Conservation (phyloP, 768 basidiomycete genomes). For the Mycena floridula region DNA sequence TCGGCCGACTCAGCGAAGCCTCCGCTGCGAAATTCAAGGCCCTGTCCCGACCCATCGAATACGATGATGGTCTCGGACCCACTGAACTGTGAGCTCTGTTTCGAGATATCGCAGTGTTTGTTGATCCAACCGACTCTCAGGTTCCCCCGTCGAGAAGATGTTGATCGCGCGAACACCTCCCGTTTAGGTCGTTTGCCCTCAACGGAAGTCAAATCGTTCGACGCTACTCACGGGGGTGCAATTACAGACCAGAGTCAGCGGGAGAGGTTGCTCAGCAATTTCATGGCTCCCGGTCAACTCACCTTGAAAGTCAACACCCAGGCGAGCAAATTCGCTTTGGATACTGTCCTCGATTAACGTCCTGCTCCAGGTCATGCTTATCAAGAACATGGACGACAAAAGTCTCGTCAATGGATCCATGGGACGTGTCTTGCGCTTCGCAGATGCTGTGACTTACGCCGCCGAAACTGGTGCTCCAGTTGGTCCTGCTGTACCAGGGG, state of each 20-base stretch:
- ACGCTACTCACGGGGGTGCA: slow-evolving; percentile 58
- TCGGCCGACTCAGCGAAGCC: slow-evolving; percentile 57
- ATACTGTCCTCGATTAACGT: background rate
- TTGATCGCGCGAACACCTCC: slow-evolving; percentile 72
- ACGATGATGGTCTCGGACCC: slow-evolving; percentile 77
- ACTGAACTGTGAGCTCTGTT: slow-evolving; percentile 73
- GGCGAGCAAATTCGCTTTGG: no score
- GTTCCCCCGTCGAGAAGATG: slow-evolving; percentile 89
- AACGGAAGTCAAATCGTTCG: slow-evolving; percentile 40
- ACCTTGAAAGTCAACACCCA: slow-evolving; percentile 75
- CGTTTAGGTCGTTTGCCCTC: slow-evolving; percentile 61
- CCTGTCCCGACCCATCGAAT: slow-evolving; percentile 65
- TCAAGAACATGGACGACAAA: slow-evolving; percentile 84
- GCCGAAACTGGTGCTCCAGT: slow-evolving; percentile 1
- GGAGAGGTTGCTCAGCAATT: slow-evolving; percentile 79
- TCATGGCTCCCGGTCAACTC: slow-evolving; percentile 80
- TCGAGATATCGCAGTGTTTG: background rate
- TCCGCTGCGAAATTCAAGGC: slow-evolving; percentile 69
- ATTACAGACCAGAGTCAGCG: slow-evolving; percentile 48
- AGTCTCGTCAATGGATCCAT: slow-evolving; percentile 91
- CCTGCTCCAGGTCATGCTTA: slow-evolving; percentile 78
- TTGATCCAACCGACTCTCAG: slow-evolving; percentile 30
- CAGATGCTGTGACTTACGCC: slow-evolving; percentile 41
- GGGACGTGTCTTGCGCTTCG: slow-evolving; percentile 78
- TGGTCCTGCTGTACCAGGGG: background rate